Evolutionary conservation across 2,329 filamentous ascomycete genomes (phyloP).

Genomic region (Fusarium succisae): DNA sequence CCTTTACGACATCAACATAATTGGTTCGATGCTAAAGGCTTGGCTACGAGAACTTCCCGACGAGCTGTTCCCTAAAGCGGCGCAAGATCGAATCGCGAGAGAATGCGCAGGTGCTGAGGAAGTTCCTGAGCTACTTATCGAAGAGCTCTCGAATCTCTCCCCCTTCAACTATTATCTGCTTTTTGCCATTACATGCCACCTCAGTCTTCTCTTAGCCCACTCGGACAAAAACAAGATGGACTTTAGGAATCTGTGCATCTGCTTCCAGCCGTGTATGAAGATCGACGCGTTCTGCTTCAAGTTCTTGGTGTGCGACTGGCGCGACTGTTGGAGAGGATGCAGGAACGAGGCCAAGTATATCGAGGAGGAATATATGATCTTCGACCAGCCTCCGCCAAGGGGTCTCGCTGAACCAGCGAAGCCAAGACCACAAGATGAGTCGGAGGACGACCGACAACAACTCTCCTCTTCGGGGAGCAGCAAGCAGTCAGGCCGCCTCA

Average conservation of each 20-base stretch:
- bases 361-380: slow-evolving; percentile 71
- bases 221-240: slow-evolving; percentile 99
- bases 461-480: slow-evolving; percentile 73
- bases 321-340: slow-evolving; percentile 96
- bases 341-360: slow-evolving; percentile 86
- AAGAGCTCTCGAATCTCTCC: slow-evolving; percentile 91
- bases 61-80: slow-evolving; percentile 87
- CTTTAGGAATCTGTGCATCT: slow-evolving; percentile 93
- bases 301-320: slow-evolving; percentile 94
- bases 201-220: slow-evolving; percentile 89
- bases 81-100: slow-evolving; percentile 81
- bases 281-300: slow-evolving; percentile 96
- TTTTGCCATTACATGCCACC: slow-evolving; percentile 95
- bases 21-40: slow-evolving; percentile 94
- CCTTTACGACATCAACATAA: slow-evolving; percentile 95
- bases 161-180: slow-evolving; percentile 98
- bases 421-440: slow-evolving; percentile 39
- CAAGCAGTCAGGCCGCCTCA: slow-evolving; percentile 54
- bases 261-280: slow-evolving; percentile 96
- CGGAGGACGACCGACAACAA: slow-evolving; percentile 39
- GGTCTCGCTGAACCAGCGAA: slow-evolving; percentile 53
- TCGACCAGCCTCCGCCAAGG: slow-evolving; percentile 66
- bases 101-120: slow-evolving; percentile 82
- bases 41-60: slow-evolving; percentile 96
- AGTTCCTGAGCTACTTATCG: slow-evolving; percentile 86